phyloP scores from a whole-genome alignment of 2,329 filamentous ascomycete genomes.

The Thielaviopsis euricoi region DNA sequence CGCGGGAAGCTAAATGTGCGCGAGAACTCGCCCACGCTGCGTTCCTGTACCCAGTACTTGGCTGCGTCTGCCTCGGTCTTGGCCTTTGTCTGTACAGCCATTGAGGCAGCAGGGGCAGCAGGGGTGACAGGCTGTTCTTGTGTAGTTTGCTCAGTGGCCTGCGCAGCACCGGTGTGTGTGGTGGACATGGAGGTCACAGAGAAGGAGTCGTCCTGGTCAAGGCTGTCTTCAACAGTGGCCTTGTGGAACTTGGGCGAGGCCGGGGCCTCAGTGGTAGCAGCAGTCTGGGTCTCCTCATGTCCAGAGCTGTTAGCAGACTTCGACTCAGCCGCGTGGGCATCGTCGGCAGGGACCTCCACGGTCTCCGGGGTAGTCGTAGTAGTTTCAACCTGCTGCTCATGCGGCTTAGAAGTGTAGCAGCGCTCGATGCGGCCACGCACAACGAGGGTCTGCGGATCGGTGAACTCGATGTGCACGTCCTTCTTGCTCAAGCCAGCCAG shows the following conservation, averaged over 20 bases:
- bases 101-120: too few species aligned
- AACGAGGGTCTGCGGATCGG: constrained; percentile 54
- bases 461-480: constrained; percentile 63
- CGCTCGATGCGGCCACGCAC: constrained; percentile 56
- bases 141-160: constrained; percentile 13
- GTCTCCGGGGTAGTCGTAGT: constrained; percentile 16
- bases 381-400: constrained; percentile 34
- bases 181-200: constrained; percentile 13
- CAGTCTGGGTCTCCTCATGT: background rate
- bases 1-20: constrained; percentile 52
- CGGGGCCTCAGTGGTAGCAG: constrained; percentile 7
- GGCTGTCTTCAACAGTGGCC: constrained; percentile 48
- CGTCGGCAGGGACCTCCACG: background rate
- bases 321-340: background rate
- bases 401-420: constrained; percentile 30
- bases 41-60: constrained; percentile 58
- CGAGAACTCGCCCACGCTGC: constrained; percentile 49
- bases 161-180: constrained; percentile 14
- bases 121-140: too few species aligned
- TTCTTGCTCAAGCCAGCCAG: constrained; percentile 61
- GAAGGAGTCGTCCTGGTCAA: constrained; percentile 16
- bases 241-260: constrained; percentile 27
- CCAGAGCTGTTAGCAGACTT: background rate
- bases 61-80: constrained; percentile 23
- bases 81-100: constrained; percentile 2